These are phyloP conservation scores for Neopestalotiopsis rosae DNA, from an alignment of 2,329 filamentous ascomycete genomes.

Conservation along the genomic window DNA sequence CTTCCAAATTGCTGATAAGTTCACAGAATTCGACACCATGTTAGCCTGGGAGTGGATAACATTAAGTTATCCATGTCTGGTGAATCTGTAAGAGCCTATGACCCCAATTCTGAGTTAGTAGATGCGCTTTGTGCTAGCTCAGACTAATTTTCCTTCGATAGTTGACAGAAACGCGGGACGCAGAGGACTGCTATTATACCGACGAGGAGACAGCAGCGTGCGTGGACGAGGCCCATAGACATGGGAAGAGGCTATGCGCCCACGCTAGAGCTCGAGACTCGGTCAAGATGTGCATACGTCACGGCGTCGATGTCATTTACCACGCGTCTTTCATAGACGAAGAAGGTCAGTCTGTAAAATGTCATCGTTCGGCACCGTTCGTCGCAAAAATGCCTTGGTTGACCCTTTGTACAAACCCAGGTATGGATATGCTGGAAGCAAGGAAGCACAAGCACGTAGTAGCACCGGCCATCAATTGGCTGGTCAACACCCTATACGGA, in stretches of 20 bases:
- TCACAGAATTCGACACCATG: too few species aligned
- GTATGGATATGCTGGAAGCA: slow-evolving; percentile 45
- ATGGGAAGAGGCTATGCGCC: slow-evolving; percentile 45
- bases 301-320: slow-evolving; percentile 53
- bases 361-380: too few species aligned
- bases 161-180: slow-evolving; percentile 27
- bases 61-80: too few species aligned
- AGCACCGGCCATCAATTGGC: slow-evolving; percentile 49
- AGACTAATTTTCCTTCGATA: slow-evolving; percentile 39
- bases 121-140: too few species aligned
- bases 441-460: slow-evolving; percentile 45
- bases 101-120: too few species aligned
- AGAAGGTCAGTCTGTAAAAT: slow-evolving; percentile 23
- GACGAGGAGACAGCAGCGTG: slow-evolving; percentile 52
- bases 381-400: too few species aligned
- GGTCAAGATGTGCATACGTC: slow-evolving; percentile 47
- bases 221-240: slow-evolving; percentile 50
- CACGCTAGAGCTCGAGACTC: slow-evolving; percentile 50
- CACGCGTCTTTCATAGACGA: slow-evolving; percentile 52
- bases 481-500: slow-evolving; percentile 37
- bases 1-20: too few species aligned
- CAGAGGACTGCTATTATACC: slow-evolving; percentile 45
- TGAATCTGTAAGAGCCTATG: too few species aligned
- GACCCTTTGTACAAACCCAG: too few species aligned
- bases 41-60: too few species aligned